These are phyloP conservation scores for Gastrodia elata DNA, from an alignment of 106 monocot genomes.

Conservation along the genomic window DNA sequence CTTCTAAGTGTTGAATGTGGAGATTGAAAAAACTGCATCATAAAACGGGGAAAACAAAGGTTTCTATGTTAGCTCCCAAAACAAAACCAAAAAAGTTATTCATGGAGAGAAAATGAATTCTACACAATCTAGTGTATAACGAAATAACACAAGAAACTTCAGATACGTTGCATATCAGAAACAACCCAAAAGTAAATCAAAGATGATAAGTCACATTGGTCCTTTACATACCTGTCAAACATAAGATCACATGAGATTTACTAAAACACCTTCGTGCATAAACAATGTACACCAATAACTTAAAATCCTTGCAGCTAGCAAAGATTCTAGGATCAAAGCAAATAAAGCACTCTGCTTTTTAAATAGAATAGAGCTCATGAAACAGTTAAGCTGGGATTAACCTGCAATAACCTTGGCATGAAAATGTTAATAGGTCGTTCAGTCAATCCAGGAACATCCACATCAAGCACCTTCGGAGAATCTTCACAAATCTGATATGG, in stretches of 20 bases:
- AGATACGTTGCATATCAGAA: background rate
- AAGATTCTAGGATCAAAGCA: background rate
- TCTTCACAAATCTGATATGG: constrained; percentile 83
- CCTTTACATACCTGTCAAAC: background rate
- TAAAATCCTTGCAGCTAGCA: background rate
- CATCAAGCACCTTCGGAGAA: constrained; percentile 79
- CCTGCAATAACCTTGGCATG: constrained; percentile 91
- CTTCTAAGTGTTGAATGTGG: constrained; percentile 74
- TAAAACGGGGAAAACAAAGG: constrained; percentile 2
- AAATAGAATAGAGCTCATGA: background rate
- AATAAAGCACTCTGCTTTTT: background rate
- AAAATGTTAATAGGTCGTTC: constrained; percentile 91
- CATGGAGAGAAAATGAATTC: background rate
- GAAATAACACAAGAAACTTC: background rate
- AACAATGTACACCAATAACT: background rate
- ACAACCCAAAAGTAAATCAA: background rate
- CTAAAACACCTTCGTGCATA: background rate
- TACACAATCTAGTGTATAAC: background rate
- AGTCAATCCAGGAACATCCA: constrained; percentile 79
- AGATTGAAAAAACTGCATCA: constrained; percentile 83
- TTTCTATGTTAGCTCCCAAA: background rate
- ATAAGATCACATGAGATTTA: background rate
- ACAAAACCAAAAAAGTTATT: background rate
- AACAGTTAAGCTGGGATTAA: constrained; percentile 11
- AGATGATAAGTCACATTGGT: background rate